Evolutionary conservation across 148 eudicot genomes (phyloP).

Genomic region (Pharnaceum exiguum): DNA sequence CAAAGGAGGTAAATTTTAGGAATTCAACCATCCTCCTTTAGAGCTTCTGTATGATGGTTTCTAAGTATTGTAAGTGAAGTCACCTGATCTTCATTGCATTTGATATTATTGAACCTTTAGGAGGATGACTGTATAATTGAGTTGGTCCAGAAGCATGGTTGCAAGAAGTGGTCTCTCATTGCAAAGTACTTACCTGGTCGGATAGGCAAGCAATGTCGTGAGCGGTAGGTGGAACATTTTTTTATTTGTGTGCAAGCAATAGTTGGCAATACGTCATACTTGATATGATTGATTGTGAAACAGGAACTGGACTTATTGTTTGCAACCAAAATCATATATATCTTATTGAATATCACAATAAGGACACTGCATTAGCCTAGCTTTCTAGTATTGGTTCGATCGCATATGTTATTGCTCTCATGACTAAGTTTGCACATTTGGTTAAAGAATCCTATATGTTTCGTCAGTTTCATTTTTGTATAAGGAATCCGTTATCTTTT

Average conservation of each 20-base stretch:
- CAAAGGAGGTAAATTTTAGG: conserved; percentile 52
- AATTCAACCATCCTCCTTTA: neutral
- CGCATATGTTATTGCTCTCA: too few species aligned
- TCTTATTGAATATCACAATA: too few species aligned
- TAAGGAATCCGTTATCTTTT: neutral
- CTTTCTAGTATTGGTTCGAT: too few species aligned
- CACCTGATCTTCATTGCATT: neutral
- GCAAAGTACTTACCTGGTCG: conserved; percentile 81
- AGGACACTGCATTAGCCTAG: too few species aligned
- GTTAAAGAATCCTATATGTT: neutral
- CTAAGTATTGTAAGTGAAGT: neutral
- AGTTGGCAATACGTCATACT: too few species aligned
- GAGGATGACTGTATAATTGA: conserved; percentile 70
- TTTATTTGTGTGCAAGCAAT: neutral
- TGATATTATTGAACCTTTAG: conserved; percentile 27
- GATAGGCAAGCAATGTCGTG: conserved; percentile 95
- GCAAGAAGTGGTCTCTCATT: conserved; percentile 67
- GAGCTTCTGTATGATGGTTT: neutral
- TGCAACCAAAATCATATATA: too few species aligned
- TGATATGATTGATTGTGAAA: too few species aligned
- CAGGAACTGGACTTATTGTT: too few species aligned
- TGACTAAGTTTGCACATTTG: neutral
- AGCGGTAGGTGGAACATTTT: conserved; percentile 42
- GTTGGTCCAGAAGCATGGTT: conserved; percentile 65
- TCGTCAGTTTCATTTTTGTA: neutral